Evolutionary conservation across 306 rosid species (phyloP).

Genomic region (Dryas octopetala): DNA sequence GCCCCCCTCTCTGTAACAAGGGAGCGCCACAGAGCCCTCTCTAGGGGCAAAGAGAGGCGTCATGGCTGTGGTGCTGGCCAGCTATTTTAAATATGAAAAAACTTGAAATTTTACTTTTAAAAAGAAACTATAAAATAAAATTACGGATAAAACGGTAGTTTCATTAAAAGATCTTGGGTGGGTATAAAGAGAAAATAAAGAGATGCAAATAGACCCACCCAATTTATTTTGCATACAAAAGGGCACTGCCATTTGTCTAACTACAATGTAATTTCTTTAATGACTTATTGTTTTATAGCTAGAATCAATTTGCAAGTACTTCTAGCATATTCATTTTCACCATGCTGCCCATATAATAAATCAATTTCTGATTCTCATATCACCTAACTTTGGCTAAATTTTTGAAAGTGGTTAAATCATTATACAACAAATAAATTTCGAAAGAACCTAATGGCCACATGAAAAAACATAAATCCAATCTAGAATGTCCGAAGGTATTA

Average conservation of each 20-base stretch:
- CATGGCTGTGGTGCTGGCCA: too few relatives aligned
- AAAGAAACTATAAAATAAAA: too few relatives aligned
- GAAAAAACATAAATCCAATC: background rate
- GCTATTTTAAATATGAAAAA: too few relatives aligned
- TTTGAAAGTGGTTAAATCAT: background rate
- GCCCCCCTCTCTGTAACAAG: too few relatives aligned
- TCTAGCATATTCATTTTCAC: background rate
- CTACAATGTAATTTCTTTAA: background rate
- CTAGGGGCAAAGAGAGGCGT: too few relatives aligned
- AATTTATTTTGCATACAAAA: background rate
- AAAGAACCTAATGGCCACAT: background rate
- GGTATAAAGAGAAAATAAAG: background rate
- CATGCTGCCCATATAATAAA: background rate
- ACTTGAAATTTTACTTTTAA: too few relatives aligned
- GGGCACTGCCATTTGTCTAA: background rate
- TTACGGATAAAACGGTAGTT: too few relatives aligned
- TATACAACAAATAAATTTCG: background rate
- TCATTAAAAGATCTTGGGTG: too few relatives aligned
- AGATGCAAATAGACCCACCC: background rate
- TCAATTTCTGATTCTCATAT: background rate
- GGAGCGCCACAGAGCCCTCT: too few relatives aligned
- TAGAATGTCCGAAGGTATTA: background rate
- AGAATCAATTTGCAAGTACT: background rate
- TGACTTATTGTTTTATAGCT: background rate
- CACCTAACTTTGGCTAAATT: background rate